Evolutionary conservation across 805 yeast genomes (phyloP), one percentile per base, ranked within the genome.

Genomic region (Pichia pseudocactophila): DNA sequence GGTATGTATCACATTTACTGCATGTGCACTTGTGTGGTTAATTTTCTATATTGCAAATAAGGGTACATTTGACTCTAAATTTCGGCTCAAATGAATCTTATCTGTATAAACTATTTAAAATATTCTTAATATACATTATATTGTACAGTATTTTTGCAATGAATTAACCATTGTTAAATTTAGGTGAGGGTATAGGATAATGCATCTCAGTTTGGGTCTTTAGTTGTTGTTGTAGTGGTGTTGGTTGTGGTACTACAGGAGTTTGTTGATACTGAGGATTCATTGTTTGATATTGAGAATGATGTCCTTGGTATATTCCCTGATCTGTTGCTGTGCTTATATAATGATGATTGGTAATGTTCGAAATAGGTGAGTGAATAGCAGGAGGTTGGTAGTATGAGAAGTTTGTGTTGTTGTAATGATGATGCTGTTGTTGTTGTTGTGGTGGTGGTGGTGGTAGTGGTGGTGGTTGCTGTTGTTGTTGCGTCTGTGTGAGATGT

Each of bases 11-110:
- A 36, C 55, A 2, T 61, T 63, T 30, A 35, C 44, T 9, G n/a
- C 40, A 7, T 57, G 62, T 2, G 51, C 53, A 3, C 8, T 40
- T 2, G 31, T 55, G 30, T 63, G 68, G 68, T 17, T 51, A 7
- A 33, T 11, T 4, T 60, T 61, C 43, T 60, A 51, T 35, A 31
- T 51, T 15, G 39, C 25, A 13, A 41, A 55, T 46, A 47, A 44
- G 36, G 37, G 37, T 15, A 41, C 36, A 2, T 42, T 52, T 13
- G 53, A 56, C 31, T 26, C 45, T n/a, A 42, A 47, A 27, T 20
- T 38, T 25, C 43, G 57, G 26, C 43, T 55, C 32, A 30, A 35
- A 30, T 45, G 39, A 28, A 11, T 7, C 17, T 13, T 4, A 11
- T 17, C 25, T 33, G 11, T 33, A n/a, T n/a, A n/a, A n/a, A n/a